Evolutionary conservation across 2,329 filamentous ascomycete species (phyloP), one percentile per base, ranked within the genome.

Genomic region (Fusarium sp.): DNA sequence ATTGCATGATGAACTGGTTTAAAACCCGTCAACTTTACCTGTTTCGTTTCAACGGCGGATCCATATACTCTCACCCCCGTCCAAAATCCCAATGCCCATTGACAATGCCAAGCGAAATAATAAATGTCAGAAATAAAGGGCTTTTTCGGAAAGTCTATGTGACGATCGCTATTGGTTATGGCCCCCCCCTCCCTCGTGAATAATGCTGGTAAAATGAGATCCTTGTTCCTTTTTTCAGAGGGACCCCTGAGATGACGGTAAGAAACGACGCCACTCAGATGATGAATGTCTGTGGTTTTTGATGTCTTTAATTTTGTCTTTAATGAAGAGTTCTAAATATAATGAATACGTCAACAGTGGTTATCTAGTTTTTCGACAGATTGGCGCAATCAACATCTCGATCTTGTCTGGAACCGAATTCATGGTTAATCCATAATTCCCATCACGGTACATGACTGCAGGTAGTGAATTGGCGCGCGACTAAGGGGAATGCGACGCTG

Each of bases 21-120:
- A 42, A 62, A 46, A 47, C 34, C 47, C 57, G 42, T 16, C 36
- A 11, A 30, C 44, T 52, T 58, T 49, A 30, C 62, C 42, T 69
- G 65, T 69, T 69, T 69, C 61, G 66, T 69, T 69, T 69, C 65
- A 68, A 38, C 33, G 31, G 15, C 38, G 36, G 31, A 63, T 61
- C 49, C 45, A 23, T 23, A 23, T 23, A 3, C 23, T 23, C 4
- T 23, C 6, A 4, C 23, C 23, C 20, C 20, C 20, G 20, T 20
- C 20, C 20, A 28, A 46, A 64, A 54, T 37, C 37, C 18, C 16
- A 33, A 31, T 15, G 34, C 40, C 47, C 41, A 63, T 30, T 31
- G 20, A 16, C 23, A 33, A 3, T 15, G 44, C 44, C 57, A 45
- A 62, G 55, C 62, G 33, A 61, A 47, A 61, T 64, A 50, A 28